Base-by-base conservation (phyloP, 371 early-diverging fungal species). In the Amoeboaphelidium protococcarum region DNA sequence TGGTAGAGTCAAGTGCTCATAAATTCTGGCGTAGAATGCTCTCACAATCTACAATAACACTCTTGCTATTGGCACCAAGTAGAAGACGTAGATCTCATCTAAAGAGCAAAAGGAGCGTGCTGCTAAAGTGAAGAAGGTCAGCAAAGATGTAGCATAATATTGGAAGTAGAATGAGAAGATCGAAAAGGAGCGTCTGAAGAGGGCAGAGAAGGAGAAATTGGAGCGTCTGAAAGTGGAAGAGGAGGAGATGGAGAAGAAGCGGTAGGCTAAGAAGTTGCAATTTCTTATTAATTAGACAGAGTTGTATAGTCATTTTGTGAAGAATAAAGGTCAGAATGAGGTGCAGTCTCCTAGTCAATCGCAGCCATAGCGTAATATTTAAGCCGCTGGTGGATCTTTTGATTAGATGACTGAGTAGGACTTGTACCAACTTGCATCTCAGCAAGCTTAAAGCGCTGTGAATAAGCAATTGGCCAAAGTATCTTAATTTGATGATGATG, bases 221-320 rank as follows among this genome's bases (percentile, higher is more conserved):
- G 89, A 92, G 53, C 68, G 71, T 41, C 61, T 71, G 47, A 69
- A 74, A 43, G 72, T 71, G 25, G 87, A 91, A 55, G 87, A 88
- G 59, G 91, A 91, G 55, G 65, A 71, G 31, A 74, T 86, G 44
- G 95, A 96, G 61, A 76, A 74, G 13, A 66, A 74, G 42, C 69
- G 92, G 47, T 91, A 94, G 58, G 79, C 78, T 2, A 74, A 84
- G 51, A 97, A 97, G 60, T 75, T 97, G 45, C 82, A 91, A 58
- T 94, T 92, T 57, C 68, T 97, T 50, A 80, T 94, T 48, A 82
- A 81, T 0, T 94, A 97, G 59, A 94, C 95, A 2, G 95, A 97
- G 56, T 67, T 95, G 1, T 97, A 86, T 66, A 80, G 86, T 52
- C 90, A 91, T 63, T 97, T 94, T 67, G 76, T 94, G 48, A 80